Evolutionary conservation across 139 green algal species (phyloP).

Genomic region (Haematococcus lacustris): DNA sequence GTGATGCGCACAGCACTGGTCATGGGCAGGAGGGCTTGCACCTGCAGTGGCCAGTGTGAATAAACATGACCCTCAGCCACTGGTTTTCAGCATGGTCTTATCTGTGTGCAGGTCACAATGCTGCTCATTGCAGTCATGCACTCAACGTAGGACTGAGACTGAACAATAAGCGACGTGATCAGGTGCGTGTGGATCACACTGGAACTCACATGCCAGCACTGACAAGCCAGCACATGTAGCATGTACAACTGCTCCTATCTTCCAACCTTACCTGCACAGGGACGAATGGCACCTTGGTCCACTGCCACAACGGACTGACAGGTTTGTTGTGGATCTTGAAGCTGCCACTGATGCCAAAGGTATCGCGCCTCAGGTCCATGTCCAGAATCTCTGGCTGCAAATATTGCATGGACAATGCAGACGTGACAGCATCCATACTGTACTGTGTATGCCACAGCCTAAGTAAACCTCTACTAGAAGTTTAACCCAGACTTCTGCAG

Average conservation of each 20-base stretch:
- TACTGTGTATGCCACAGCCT: background rate
- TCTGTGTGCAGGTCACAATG: too few relatives aligned
- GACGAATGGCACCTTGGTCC: conserved; percentile 47
- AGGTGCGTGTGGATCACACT: too few relatives aligned
- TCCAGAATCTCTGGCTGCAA: conserved; percentile 57
- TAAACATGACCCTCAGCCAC: too few relatives aligned
- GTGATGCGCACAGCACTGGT: conserved; percentile 69
- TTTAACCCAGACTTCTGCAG: too few relatives aligned
- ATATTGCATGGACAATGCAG: background rate
- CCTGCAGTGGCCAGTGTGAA: background rate
- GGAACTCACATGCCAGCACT: too few relatives aligned
- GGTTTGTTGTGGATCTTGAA: conserved; percentile 78
- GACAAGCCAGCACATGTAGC: too few relatives aligned
- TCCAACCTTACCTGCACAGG: conserved; percentile 65
- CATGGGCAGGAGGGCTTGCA: conserved; percentile 61
- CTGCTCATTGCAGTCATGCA: too few relatives aligned
- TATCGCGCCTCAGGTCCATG: conserved; percentile 52
- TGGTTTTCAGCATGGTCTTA: too few relatives aligned
- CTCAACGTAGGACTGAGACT: too few relatives aligned
- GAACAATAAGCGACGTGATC: too few relatives aligned
- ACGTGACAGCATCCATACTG: background rate
- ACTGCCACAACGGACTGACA: conserved; percentile 64
- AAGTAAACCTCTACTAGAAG: too few relatives aligned
- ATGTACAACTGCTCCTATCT: too few relatives aligned
- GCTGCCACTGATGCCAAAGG: conserved; percentile 19